Evolutionary conservation across 1,139 yeast species (phyloP), one percentile per base, ranked within the genome.

Genomic region (Yamadazyma spencermartinsiae): DNA sequence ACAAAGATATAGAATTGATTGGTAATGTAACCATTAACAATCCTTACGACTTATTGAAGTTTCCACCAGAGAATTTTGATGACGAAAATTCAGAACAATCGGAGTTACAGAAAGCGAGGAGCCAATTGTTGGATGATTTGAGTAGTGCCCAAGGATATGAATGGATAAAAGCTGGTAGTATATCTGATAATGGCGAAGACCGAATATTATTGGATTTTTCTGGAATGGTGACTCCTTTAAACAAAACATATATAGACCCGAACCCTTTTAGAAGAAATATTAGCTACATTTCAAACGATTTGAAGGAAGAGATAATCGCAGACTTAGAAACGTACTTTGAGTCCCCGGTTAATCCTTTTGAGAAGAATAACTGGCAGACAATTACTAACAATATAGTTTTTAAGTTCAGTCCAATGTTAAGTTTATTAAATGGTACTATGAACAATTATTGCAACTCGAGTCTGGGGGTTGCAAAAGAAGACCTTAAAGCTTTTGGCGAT

Each of bases 351-450:
- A 57, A 68, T 35, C 72, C 77, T 2, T 54, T 49, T 33, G 37
- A 47, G 3, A 67, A 74, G 12, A 76, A 75, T 0, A 59, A 79
- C 48, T 79, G 84, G 84, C 79, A 72, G 48, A 42, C 54, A 10
- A 58, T 70, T 5, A 68, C 79, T 0, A 66, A 64, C 31, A 63
- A 57, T 24, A 68, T 79, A n/a, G 68, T 65, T 4, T 56, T 56
- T 24, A 78, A 78, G 49, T 79, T 77, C 51, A 62, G 75, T 1
- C 81, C 82, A 9, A 52, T 68, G 19, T 48, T 79, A 25, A 46
- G 60, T 29, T 48, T 56, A 5, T 42, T 79, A 39, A 72, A 76
- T 34, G 48, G 56, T 6, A 60, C 72, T 1, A 51, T 50, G 17
- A 14, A 15, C n/a, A 11, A 15, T 12, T 36, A 25, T n/a, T 23